A percentile compares a stretch with the other conserved stretches of the same genome.
These are phyloP conservation scores for Penicillium pancosmium DNA, from an alignment of 495 filamentous ascomycete genomes.

Conservation along the genomic window DNA sequence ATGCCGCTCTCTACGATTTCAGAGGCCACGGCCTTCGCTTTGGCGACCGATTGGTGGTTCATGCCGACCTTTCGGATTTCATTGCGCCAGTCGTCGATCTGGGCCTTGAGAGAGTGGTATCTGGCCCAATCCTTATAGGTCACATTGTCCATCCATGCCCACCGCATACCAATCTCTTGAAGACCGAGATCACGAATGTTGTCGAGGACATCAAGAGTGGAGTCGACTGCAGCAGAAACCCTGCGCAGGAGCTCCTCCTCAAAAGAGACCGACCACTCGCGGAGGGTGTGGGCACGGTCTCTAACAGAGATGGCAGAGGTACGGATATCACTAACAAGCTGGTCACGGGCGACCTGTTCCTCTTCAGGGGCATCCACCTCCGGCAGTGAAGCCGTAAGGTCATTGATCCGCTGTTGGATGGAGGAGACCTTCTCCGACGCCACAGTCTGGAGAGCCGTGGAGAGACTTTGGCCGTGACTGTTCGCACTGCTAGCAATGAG, in stretches of 20 bases:
- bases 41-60: constrained; percentile 69
- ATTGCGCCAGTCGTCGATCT: constrained; percentile 83
- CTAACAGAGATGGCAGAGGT: constrained; percentile 76
- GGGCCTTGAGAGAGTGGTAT: constrained; percentile 81
- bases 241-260: constrained; percentile 68
- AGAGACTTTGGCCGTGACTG: constrained; percentile 66
- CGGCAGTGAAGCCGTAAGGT: constrained; percentile 59
- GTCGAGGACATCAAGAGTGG: constrained; percentile 81
- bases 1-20: constrained; percentile 77
- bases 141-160: constrained; percentile 94
- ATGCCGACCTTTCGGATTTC: constrained; percentile 73
- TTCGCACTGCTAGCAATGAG: constrained; percentile 66
- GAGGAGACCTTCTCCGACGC: constrained; percentile 60
- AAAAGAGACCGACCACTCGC: constrained; percentile 76
- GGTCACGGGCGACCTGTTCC: constrained; percentile 61
- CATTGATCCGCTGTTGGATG: constrained; percentile 69
- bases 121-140: constrained; percentile 96
- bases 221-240: constrained; percentile 74
- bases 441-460: constrained; percentile 68
- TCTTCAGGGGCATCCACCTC: constrained; percentile 54
- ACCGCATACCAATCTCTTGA: constrained; percentile 95
- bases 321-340: constrained; percentile 64
- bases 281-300: constrained; percentile 77
- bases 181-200: constrained; percentile 84
- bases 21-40: constrained; percentile 68